A percentile compares a stretch with the other conserved stretches of the same genome.
phyloP scores from a whole-genome alignment of 352 stramenopile genomes.

The Aphanomyces cochlioides region DNA sequence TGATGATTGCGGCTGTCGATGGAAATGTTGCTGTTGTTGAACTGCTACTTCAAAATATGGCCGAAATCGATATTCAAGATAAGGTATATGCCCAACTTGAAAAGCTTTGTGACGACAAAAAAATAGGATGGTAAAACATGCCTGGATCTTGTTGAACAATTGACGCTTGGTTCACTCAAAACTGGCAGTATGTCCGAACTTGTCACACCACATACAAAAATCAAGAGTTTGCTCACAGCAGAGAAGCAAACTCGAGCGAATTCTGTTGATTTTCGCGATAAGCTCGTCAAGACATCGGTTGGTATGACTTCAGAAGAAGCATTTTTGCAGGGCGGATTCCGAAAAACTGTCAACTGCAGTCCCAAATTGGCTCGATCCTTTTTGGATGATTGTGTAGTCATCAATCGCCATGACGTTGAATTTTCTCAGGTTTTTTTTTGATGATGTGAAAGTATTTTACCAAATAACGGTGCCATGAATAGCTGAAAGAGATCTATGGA shows the following conservation, averaged over 20 bases:
- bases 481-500: background rate
- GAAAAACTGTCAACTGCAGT: background rate
- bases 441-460: background rate
- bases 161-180: background rate
- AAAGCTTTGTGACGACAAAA: background rate
- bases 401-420: background rate
- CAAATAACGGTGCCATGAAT: background rate
- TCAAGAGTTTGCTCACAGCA: background rate
- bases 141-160: background rate
- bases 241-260: background rate
- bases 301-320: background rate
- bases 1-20: background rate
- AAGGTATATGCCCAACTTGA: background rate
- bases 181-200: background rate
- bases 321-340: background rate
- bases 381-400: background rate
- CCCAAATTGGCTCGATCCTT: background rate
- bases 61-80: background rate
- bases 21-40: background rate
- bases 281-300: background rate
- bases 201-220: background rate
- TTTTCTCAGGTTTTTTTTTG: conserved; percentile 1
- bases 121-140: background rate
- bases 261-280: background rate
- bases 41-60: background rate